These are phyloP conservation scores for Cystofilobasidium bisporidii DNA, from an alignment of 768 basidiomycete genomes.

Conservation along the genomic window DNA sequence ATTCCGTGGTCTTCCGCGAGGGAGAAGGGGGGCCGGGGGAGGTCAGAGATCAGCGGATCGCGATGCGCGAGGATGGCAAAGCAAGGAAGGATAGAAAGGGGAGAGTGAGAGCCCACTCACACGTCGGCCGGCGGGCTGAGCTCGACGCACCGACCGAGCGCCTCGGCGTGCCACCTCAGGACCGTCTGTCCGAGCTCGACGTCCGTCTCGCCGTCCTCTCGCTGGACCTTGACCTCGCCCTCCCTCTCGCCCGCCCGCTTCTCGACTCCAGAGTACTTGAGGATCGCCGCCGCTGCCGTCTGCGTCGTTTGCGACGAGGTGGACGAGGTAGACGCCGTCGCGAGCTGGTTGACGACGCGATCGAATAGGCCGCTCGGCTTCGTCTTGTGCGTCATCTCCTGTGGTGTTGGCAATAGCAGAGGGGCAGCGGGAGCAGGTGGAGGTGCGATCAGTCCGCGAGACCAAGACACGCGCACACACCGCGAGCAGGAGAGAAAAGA, in stretches of 20 bases:
- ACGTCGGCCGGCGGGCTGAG: conserved; percentile 70
- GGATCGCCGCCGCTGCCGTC: conserved; percentile 75
- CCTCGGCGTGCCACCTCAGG: conserved; percentile 96
- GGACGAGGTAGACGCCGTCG: conserved; percentile 49
- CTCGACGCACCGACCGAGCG: conserved; percentile 87
- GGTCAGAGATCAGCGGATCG: too few species aligned
- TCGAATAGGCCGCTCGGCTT: conserved; percentile 59
- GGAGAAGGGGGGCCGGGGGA: too few species aligned
- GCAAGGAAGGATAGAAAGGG: background rate
- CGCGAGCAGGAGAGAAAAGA: background rate
- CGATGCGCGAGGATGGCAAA: too few species aligned
- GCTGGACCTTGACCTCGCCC: conserved; percentile 52
- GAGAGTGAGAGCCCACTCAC: conserved; percentile 46
- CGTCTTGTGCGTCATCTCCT: conserved; percentile 51
- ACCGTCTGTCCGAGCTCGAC: conserved; percentile 75
- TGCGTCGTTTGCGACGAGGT: conserved; percentile 48
- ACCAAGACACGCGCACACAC: too few species aligned
- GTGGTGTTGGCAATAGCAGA: too few species aligned
- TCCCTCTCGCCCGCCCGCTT: conserved; percentile 45
- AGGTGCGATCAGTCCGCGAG: too few species aligned
- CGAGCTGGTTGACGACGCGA: conserved; percentile 80
- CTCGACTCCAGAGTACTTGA: conserved; percentile 75
- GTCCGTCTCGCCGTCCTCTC: conserved; percentile 71
- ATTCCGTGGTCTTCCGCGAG: conserved; percentile 62
- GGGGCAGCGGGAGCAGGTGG: conserved; percentile 34